phyloP scores from a whole-genome alignment of 768 basidiomycete genomes.

The Agaricus sinodeliciosus region DNA sequence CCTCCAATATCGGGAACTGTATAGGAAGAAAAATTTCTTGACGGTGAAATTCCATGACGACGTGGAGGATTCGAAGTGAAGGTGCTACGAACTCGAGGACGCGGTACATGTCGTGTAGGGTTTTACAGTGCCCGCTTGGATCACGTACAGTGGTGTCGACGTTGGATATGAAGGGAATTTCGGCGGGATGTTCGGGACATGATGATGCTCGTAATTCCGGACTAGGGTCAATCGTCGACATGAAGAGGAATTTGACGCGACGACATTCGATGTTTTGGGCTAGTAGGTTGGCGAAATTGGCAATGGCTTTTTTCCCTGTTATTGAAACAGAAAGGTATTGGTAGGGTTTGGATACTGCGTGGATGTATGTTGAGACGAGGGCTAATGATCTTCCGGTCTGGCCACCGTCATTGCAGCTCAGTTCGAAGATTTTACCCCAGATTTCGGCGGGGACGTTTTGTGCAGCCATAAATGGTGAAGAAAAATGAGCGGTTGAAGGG shows the following conservation, averaged over 20 bases:
- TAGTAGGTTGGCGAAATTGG: constrained; percentile 5
- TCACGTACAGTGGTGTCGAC: neutral
- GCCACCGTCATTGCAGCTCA: constrained; percentile 12
- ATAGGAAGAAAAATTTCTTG: constrained; percentile 12
- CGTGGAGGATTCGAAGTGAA: constrained; percentile 9
- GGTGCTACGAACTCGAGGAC: constrained; percentile 9
- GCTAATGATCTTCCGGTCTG: constrained; percentile 12
- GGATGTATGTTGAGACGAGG: constrained; percentile 8
- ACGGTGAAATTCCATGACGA: constrained; percentile 7
- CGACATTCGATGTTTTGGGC: constrained; percentile 3
- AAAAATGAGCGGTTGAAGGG: too few species aligned
- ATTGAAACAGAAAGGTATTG: constrained; percentile 9
- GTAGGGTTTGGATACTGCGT: constrained; percentile 10
- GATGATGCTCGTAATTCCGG: neutral
- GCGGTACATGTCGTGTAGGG: constrained; percentile 10
- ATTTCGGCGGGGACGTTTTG: constrained; percentile 9
- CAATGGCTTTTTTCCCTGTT: constrained; percentile 1
- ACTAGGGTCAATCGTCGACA: constrained; percentile 6
- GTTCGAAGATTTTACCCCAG: constrained; percentile 12
- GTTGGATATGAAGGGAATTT: neutral
- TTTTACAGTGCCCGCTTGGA: neutral
- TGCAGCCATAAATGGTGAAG: neutral
- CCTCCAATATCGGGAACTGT: constrained; percentile 9
- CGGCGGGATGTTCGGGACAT: neutral
- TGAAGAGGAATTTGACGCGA: constrained; percentile 11